Conservation (phyloP, 176 grass and related monocot genomes). For the Eragrostis curvula region DNA sequence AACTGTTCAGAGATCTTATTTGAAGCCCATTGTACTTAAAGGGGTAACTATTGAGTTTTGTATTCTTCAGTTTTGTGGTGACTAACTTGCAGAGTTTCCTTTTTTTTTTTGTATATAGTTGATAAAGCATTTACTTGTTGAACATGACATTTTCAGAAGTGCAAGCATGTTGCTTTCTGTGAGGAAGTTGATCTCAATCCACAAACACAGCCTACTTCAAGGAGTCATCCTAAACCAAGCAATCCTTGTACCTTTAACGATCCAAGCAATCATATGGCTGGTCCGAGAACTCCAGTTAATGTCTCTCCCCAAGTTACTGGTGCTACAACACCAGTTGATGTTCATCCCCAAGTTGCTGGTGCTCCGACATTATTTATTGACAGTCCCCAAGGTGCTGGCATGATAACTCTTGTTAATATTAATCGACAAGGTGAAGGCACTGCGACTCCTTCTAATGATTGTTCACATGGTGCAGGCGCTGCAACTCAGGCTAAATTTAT, state of each 20-base stretch:
- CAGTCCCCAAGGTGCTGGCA: conserved; percentile 18
- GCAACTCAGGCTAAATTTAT: conserved; percentile 37
- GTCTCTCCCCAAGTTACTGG: neutral
- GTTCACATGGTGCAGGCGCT: neutral
- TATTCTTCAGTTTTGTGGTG: conserved; percentile 3
- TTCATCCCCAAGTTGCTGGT: conserved; percentile 6
- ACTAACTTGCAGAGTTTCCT: neutral
- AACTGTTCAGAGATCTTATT: conserved; percentile 19
- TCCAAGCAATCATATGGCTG: conserved; percentile 14
- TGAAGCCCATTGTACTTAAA: conserved; percentile 10
- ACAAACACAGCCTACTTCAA: conserved; percentile 25
- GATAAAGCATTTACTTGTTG: conserved; percentile 20
- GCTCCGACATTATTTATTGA: neutral
- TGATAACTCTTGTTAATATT: conserved; percentile 5
- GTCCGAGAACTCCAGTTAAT: conserved; percentile 11
- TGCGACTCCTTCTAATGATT: conserved; percentile 32
- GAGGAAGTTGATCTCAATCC: conserved; percentile 29
- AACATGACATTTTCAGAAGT: conserved; percentile 53
- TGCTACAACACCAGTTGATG: conserved; percentile 21
- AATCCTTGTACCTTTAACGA: neutral
- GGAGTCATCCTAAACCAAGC: conserved; percentile 28
- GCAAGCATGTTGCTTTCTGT: conserved; percentile 40
- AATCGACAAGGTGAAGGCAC: neutral
- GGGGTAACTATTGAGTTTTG: neutral
- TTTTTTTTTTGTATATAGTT: conserved; percentile 15